These are phyloP conservation scores for Cajanus cajan DNA, from an alignment of 306 rosid genomes.

Conservation along the genomic window DNA sequence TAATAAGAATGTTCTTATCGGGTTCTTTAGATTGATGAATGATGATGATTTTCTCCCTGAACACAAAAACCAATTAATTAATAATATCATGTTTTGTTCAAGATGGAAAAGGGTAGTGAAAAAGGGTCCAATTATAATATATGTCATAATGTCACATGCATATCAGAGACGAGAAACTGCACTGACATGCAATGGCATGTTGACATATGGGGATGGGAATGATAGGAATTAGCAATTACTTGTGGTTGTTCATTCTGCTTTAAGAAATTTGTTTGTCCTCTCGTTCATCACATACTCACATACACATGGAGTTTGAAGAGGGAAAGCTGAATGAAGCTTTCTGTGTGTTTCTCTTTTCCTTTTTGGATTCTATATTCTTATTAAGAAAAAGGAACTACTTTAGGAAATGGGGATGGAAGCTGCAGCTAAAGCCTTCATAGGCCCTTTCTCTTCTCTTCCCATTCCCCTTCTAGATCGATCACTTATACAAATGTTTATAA, in stretches of 20 bases:
- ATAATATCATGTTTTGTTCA: too few species aligned
- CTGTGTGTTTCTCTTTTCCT: not conserved
- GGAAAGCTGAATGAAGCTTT: constrained; percentile 4
- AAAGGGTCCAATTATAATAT: too few species aligned
- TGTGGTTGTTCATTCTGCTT: not conserved
- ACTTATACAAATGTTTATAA: not conserved
- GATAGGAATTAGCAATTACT: not conserved
- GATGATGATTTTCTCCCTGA: not conserved
- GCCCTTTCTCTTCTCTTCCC: not conserved
- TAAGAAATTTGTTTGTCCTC: not conserved
- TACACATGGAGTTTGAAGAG: not conserved
- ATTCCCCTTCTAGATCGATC: not conserved
- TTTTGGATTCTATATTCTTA: not conserved
- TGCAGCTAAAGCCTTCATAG: not conserved
- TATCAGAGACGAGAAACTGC: not conserved
- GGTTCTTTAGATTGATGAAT: not conserved
- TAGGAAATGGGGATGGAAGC: constrained; percentile 21
- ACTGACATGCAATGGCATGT: not conserved
- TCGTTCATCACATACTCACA: not conserved
- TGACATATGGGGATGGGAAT: not conserved
- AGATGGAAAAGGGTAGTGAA: not conserved
- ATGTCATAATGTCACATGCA: too few species aligned
- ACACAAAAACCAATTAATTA: not conserved
- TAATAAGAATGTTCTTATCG: not conserved
- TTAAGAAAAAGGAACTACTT: not conserved